A percentile compares a stretch with the other conserved stretches of the same genome.
These are phyloP conservation scores for Lentinula sp. DNA, from an alignment of 768 basidiomycete species.

Conservation along the genomic window DNA sequence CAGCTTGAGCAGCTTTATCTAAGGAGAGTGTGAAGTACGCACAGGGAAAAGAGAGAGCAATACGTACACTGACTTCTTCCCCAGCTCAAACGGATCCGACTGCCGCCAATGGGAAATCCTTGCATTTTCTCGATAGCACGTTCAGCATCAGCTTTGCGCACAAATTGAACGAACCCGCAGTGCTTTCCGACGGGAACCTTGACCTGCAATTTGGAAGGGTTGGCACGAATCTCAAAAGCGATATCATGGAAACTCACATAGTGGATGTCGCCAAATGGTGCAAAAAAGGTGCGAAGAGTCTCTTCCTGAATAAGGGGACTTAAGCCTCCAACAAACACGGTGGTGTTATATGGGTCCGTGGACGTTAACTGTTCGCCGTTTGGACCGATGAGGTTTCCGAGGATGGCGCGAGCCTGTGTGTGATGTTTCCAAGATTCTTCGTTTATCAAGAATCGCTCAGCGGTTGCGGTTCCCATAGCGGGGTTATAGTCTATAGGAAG, in stretches of 20 bases:
- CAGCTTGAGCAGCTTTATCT: conserved; percentile 91
- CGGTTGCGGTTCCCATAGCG: conserved; percentile 22
- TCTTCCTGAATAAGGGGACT: conserved; percentile 89
- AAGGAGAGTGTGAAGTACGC: conserved; percentile 7
- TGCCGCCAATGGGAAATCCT: conserved; percentile 91
- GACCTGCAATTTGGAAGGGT: conserved; percentile 44
- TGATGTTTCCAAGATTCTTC: conserved; percentile 86
- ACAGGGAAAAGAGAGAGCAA: neutral
- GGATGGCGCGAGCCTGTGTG: conserved; percentile 74
- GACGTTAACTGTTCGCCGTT: conserved; percentile 84
- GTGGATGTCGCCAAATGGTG: conserved; percentile 90
- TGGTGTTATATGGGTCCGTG: conserved; percentile 94
- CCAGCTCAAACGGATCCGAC: conserved; percentile 88
- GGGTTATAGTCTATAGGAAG: conserved; percentile 5
- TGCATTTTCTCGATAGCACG: conserved; percentile 95
- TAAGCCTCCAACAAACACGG: conserved; percentile 89
- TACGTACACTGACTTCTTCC: conserved; percentile 84
- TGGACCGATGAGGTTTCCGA: conserved; percentile 79
- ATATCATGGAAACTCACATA: conserved; percentile 48
- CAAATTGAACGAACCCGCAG: conserved; percentile 95
- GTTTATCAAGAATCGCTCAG: conserved; percentile 51
- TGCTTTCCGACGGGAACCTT: conserved; percentile 96
- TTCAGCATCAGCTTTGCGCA: conserved; percentile 87
- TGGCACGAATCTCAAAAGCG: conserved; percentile 2
- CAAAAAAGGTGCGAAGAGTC: conserved; percentile 84